phyloP scores from a whole-genome alignment of 768 basidiomycete genomes.

The Kwoniella sp. region DNA sequence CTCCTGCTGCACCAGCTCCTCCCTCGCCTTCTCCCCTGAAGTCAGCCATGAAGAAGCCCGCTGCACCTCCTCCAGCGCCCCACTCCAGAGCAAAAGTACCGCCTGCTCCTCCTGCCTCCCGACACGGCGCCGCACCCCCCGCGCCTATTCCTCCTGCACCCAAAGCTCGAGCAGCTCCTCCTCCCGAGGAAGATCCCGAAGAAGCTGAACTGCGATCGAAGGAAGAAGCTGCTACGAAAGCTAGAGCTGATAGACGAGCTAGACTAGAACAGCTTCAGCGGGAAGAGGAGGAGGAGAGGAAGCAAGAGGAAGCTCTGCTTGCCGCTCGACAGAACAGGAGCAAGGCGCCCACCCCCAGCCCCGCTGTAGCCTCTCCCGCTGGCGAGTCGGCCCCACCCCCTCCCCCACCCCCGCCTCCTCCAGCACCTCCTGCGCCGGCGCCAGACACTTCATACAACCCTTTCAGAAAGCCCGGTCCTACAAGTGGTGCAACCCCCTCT shows the following conservation, averaged over 20 bases:
- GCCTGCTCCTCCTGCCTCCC: constrained; percentile 23
- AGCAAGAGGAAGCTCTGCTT: constrained; percentile 59
- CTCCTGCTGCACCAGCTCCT: constrained; percentile 59
- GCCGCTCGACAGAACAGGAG: constrained; percentile 40
- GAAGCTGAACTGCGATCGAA: constrained; percentile 70
- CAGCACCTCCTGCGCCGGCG: constrained; percentile 40
- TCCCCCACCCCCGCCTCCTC: constrained; percentile 47
- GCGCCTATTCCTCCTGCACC: constrained; percentile 56
- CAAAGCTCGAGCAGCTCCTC: constrained; percentile 54
- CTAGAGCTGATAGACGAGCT: constrained; percentile 67
- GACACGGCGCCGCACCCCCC: constrained; percentile 11
- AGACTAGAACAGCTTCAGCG: constrained; percentile 63
- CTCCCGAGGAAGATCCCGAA: constrained; percentile 68
- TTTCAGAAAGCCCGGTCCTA: constrained; percentile 42
- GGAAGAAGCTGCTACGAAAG: constrained; percentile 71
- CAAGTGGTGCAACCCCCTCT: constrained; percentile 49
- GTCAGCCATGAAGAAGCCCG: constrained; percentile 57
- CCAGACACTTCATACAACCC: constrained; percentile 41
- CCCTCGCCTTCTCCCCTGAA: constrained; percentile 54
- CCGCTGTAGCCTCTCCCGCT: constrained; percentile 20
- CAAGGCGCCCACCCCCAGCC: constrained; percentile 22
- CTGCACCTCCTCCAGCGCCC: constrained; percentile 57
- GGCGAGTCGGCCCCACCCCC: constrained; percentile 55
- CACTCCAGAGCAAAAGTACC: constrained; percentile 25
- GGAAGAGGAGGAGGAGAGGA: constrained; percentile 70